These are phyloP conservation scores for Jatropha curcas DNA, from an alignment of 345 rosid genomes.

Conservation along the genomic window DNA sequence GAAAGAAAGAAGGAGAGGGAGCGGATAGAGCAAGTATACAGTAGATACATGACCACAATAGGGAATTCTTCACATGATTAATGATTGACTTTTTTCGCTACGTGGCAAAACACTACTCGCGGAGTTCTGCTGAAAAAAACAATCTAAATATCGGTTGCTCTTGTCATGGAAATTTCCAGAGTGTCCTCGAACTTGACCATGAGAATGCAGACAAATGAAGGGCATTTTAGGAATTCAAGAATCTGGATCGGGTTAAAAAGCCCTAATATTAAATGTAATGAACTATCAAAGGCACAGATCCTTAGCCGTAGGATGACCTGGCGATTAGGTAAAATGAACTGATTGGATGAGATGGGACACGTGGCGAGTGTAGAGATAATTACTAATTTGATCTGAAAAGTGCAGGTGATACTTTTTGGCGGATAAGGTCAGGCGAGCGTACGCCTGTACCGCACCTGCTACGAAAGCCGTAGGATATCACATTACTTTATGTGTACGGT, in stretches of 20 bases:
- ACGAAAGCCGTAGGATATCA: constrained; percentile 9
- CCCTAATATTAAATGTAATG: not conserved
- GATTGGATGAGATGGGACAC: not conserved
- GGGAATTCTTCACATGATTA: too few species aligned
- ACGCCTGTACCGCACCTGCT: not conserved
- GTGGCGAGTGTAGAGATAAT: not conserved
- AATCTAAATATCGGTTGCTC: not conserved
- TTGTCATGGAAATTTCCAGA: not conserved
- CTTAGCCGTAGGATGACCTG: not conserved
- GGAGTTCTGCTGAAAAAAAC: not conserved
- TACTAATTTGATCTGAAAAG: not conserved
- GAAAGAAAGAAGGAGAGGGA: not conserved
- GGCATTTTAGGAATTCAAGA: not conserved
- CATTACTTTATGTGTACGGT: not conserved
- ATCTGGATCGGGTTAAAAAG: too few species aligned
- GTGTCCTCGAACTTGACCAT: too few species aligned
- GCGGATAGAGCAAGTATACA: not conserved
- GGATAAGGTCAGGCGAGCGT: not conserved
- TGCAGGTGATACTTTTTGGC: too few species aligned
- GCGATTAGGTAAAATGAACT: not conserved
- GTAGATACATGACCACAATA: not conserved
- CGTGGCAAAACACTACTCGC: not conserved
- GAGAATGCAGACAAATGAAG: not conserved
- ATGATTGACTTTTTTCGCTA: too few species aligned
- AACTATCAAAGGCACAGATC: not conserved